Conservation (phyloP, 2,329 filamentous ascomycete species). For the Fusarium euwallaceae region DNA sequence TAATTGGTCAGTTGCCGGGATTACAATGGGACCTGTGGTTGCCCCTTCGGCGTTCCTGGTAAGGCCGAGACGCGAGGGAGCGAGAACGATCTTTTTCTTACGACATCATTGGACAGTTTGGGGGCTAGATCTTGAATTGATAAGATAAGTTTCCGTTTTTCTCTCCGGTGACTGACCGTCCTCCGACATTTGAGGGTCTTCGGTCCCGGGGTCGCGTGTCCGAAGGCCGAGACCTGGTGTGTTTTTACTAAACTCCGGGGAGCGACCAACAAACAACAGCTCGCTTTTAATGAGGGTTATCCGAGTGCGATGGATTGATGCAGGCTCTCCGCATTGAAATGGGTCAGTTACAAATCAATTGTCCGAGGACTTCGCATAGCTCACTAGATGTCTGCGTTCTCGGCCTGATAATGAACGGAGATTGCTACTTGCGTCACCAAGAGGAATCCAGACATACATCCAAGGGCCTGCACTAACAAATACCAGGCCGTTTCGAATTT, state of each 20-base stretch:
- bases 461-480: neutral
- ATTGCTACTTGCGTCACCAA: neutral
- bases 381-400: neutral
- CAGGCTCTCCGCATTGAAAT: neutral
- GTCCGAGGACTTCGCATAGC: neutral
- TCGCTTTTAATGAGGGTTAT: neutral
- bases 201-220: neutral
- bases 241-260: neutral
- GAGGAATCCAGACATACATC: neutral
- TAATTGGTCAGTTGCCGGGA: neutral
- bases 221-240: neutral
- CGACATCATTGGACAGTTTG: neutral
- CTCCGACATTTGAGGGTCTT: neutral
- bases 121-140: neutral
- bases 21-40: neutral
- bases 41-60: neutral
- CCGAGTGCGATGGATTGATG: neutral
- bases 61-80: neutral
- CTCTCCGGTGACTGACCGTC: neutral
- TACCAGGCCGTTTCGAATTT: neutral
- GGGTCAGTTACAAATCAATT: neutral
- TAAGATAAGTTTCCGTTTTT: constrained; percentile 1
- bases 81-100: neutral
- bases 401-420: neutral
- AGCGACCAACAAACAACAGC: neutral